Evolutionary conservation across 768 basidiomycete species (phyloP), one percentile per base, ranked within the genome.

Genomic region (Cyclocybe aegerita): DNA sequence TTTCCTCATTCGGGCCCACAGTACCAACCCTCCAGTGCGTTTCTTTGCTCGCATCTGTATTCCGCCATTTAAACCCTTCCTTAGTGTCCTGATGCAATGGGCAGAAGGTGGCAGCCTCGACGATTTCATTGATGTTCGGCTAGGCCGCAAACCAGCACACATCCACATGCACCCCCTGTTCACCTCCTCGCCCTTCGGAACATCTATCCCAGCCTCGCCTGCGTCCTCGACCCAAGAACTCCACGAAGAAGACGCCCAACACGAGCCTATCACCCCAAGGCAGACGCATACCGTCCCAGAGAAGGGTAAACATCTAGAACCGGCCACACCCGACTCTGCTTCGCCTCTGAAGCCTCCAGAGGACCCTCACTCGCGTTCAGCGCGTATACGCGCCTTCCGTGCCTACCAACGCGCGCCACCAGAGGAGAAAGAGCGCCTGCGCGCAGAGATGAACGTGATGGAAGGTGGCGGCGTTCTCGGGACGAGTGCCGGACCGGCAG

Each of bases 1-100:
- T 97, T 70, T 95, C 93, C 1, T 73, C 85, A 0, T 95, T 96
- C 62, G 93, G 93, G 0, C 91, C 92, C 0, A 82, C 84, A 58
- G 84, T 98, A 17, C 93, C 91, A 4, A 88, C 94, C 1, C 67
- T 97, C 34, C 90, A 94, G 90, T 91, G 58, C 69, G 86, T 70
- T 4, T 42, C 32, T 1, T 16, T 43, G 10, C 47, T 17, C 7
- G 17, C 31, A n/a, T 47, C 29, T 11, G 14, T 43, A 16, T 31
- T 45, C 4, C 31, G 14, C 8, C 30, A 43, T 15, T 33, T 42
- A 12, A 38, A 38, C 23, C 4, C 39, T 31, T 14, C 23, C 23
- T 31, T 56, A 93, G 90, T 57, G 83, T 93, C 8, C 71, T 94
- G 16, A 94, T 94, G 93, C 90, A 93, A 72, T 94, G 88, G 88